phyloP scores from a whole-genome alignment of 495 filamentous ascomycete genomes.

The Aspergillus campestris region DNA sequence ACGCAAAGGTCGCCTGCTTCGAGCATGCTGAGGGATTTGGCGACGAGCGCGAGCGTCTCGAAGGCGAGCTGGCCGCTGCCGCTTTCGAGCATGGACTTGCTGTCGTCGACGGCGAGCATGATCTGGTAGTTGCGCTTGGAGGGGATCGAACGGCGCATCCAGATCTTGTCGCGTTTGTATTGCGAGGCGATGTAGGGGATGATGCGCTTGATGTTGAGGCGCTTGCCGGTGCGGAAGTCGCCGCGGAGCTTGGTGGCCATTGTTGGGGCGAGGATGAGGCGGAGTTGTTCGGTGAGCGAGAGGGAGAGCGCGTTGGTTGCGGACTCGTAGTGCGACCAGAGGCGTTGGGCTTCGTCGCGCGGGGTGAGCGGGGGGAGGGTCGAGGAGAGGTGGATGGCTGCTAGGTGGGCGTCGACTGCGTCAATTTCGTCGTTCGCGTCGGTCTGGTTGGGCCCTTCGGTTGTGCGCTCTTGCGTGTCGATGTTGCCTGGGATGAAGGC shows the following conservation, averaged over 20 bases:
- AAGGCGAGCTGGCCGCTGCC: constrained; percentile 66
- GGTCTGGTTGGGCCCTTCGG: constrained; percentile 27
- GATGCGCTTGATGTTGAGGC: constrained; percentile 97
- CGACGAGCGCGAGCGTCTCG: constrained; percentile 82
- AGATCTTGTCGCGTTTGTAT: constrained; percentile 99
- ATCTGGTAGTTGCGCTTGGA: constrained; percentile 94
- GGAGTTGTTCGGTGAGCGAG: constrained; percentile 82
- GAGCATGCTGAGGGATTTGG: constrained; percentile 76
- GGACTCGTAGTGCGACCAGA: constrained; percentile 80
- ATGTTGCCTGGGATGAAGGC: constrained; percentile 34
- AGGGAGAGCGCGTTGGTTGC: constrained; percentile 79
- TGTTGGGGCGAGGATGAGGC: constrained; percentile 89
- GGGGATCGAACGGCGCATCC: constrained; percentile 89
- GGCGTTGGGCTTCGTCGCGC: constrained; percentile 56
- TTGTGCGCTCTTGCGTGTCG: constrained; percentile 24
- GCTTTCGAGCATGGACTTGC: constrained; percentile 79
- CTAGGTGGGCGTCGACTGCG: constrained; percentile 64
- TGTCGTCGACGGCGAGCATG: constrained; percentile 94
- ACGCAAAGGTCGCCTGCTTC: constrained; percentile 89
- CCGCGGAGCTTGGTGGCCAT: constrained; percentile 93
- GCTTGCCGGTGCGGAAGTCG: constrained; percentile 94
- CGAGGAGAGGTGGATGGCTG: constrained; percentile 58
- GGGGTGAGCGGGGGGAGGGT: constrained; percentile 33
- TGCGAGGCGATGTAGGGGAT: constrained; percentile 96
- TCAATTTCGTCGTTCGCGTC: constrained; percentile 54